Evolutionary conservation across 192 early-diverging fungal species (phyloP).

Genomic region (Podila epicladia): DNA sequence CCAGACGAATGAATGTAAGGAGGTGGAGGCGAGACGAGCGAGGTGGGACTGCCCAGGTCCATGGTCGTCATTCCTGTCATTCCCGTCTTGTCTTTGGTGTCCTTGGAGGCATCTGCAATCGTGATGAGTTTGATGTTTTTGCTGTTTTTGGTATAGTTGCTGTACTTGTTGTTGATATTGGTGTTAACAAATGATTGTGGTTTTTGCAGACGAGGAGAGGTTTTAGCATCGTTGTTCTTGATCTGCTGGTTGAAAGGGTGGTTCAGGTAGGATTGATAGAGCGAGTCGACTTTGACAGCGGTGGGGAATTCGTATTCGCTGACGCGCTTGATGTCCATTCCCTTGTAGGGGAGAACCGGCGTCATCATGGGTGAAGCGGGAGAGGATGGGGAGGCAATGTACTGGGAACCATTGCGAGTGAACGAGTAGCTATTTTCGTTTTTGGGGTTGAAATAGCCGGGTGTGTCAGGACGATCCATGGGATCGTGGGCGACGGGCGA

Average conservation of each 20-base stretch:
- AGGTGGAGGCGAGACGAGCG: conserved; percentile 42
- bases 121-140: conserved; percentile 28
- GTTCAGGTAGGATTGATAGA: conserved; percentile 34
- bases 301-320: conserved; percentile 9
- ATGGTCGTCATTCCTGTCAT: conserved; percentile 4
- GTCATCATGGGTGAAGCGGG: conserved; percentile 4
- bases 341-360: background rate
- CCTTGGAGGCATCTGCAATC: background rate
- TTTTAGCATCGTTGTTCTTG: background rate
- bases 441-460: background rate
- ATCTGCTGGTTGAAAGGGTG: conserved; percentile 25
- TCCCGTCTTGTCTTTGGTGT: conserved; percentile 9
- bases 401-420: background rate
- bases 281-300: conserved; percentile 28
- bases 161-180: conserved; percentile 15
- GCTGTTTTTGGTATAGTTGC: conserved; percentile 39
- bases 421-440: background rate
- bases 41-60: conserved; percentile 19
- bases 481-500: background rate
- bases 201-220: conserved; percentile 1
- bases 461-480: background rate
- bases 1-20: conserved; percentile 26
- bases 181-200: conserved; percentile 11
- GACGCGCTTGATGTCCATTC: background rate
- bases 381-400: background rate